phyloP scores from a whole-genome alignment of 2,329 filamentous ascomycete genomes.

The Rutstroemia sp. region DNA sequence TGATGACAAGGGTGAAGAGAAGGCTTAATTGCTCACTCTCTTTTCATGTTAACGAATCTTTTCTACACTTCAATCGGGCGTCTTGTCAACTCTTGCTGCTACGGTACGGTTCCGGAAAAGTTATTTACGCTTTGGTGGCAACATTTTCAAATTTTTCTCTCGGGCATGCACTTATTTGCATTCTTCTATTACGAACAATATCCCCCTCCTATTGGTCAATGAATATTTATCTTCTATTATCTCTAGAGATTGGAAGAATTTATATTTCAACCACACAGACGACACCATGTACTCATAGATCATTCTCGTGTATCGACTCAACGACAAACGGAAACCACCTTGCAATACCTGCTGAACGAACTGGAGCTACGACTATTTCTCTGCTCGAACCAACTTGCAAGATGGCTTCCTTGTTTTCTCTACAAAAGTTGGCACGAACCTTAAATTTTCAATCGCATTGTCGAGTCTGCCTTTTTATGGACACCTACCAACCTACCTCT shows the following conservation, averaged over 20 bases:
- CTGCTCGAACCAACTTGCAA: not conserved
- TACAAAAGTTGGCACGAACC: not conserved
- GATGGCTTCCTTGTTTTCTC: not conserved
- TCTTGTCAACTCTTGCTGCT: conserved; percentile 26
- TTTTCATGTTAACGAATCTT: conserved; percentile 17
- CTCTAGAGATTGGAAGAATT: conserved; percentile 10
- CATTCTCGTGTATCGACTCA: conserved; percentile 14
- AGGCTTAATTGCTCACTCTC: conserved; percentile 38
- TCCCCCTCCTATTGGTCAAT: conserved; percentile 11
- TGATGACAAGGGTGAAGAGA: conserved; percentile 41
- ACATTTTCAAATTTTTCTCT: conserved; percentile 17
- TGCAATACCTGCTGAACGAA: not conserved
- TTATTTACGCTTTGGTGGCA: conserved; percentile 24
- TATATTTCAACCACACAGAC: conserved; percentile 15
- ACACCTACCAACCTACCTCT: not conserved
- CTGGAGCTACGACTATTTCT: conserved; percentile 2
- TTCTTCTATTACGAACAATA: conserved; percentile 10
- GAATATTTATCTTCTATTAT: conserved; percentile 18
- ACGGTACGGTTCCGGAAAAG: conserved; percentile 27
- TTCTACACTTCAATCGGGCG: conserved; percentile 21
- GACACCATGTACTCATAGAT: conserved; percentile 25
- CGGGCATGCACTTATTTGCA: conserved; percentile 11
- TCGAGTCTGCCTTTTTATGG: not conserved
- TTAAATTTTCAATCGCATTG: not conserved
- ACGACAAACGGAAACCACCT: not conserved